Percentiles rank a stretch among this genome's conserved stretches.
phyloP scores from a whole-genome alignment of 2,329 filamentous ascomycete species.

The Amylocarpus encephaloides region DNA sequence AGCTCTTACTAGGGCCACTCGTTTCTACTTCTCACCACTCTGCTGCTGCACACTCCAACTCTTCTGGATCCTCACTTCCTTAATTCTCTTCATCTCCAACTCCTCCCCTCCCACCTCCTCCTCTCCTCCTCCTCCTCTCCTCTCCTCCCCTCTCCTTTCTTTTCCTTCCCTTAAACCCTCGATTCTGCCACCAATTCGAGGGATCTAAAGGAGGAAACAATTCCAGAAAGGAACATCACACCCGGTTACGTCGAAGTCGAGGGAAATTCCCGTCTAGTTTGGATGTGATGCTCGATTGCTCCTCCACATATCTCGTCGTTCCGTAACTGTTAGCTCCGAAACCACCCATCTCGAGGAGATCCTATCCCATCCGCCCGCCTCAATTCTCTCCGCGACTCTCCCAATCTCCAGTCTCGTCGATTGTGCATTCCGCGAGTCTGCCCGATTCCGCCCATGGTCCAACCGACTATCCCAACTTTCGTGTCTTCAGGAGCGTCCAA shows the following conservation, averaged over 20 bases:
- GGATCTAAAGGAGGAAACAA: conserved; percentile 13
- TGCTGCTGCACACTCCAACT: neutral
- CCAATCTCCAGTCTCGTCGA: neutral
- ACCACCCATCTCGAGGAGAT: conserved; percentile 11
- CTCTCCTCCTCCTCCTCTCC: conserved; percentile 11
- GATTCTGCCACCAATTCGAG: conserved; percentile 13
- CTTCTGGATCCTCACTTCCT: neutral
- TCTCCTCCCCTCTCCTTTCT: conserved; percentile 12
- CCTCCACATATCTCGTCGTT: conserved; percentile 18
- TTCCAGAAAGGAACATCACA: conserved; percentile 15
- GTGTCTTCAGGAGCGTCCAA: neutral
- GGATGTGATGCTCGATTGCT: conserved; percentile 12
- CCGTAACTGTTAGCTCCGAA: conserved; percentile 24
- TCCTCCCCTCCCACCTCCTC: conserved; percentile 10
- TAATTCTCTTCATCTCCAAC: conserved; percentile 1
- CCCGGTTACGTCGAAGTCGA: conserved; percentile 19
- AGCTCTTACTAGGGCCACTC: neutral
- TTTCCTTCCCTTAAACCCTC: conserved; percentile 17
- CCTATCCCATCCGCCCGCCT: conserved; percentile 3
- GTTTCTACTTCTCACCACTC: neutral
- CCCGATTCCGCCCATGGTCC: neutral
- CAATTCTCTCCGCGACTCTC: neutral
- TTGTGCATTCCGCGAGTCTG: neutral
- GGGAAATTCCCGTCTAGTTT: conserved; percentile 3
- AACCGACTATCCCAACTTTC: neutral